A percentile compares a stretch with the other conserved stretches of the same genome.
phyloP scores from a whole-genome alignment of 371 early-diverging fungal species.

The Thermomucor indicae-seudaticae region DNA sequence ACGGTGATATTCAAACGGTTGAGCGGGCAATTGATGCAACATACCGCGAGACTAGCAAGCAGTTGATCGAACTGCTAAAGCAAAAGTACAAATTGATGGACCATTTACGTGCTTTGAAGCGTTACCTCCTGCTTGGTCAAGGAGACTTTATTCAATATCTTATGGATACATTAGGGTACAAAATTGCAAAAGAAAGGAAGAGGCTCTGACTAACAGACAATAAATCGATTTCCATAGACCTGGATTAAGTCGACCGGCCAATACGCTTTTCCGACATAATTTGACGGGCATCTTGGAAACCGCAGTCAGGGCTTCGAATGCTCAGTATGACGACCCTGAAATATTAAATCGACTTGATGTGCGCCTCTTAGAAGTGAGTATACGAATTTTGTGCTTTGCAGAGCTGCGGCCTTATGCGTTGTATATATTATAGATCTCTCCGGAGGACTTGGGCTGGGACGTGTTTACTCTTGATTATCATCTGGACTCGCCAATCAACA shows the following conservation, averaged over 20 bases:
- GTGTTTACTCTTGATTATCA: slow-evolving; percentile 86
- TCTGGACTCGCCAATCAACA: slow-evolving; percentile 80
- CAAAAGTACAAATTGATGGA: slow-evolving; percentile 77
- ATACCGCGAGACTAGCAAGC: slow-evolving; percentile 66
- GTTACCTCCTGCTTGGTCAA: slow-evolving; percentile 89
- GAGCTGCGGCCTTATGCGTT: background rate
- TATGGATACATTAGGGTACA: slow-evolving; percentile 79
- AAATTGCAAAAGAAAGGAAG: too few species aligned
- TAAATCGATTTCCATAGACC: too few species aligned
- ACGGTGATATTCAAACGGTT: slow-evolving; percentile 68
- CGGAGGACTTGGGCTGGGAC: slow-evolving; percentile 87
- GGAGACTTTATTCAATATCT: slow-evolving; percentile 94
- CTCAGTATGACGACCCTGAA: slow-evolving; percentile 82
- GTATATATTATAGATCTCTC: slow-evolving; percentile 39
- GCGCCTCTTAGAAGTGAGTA: slow-evolving; percentile 55
- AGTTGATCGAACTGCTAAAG: slow-evolving; percentile 69
- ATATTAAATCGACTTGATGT: slow-evolving; percentile 78
- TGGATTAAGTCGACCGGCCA: slow-evolving; percentile 72
- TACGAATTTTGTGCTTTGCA: background rate
- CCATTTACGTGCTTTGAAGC: slow-evolving; percentile 82
- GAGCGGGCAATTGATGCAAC: slow-evolving; percentile 74
- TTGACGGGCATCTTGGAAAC: slow-evolving; percentile 81
- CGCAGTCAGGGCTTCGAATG: slow-evolving; percentile 88
- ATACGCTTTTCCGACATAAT: slow-evolving; percentile 81
- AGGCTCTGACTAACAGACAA: too few species aligned